Evolutionary conservation across 2,329 filamentous ascomycete species (phyloP).

Genomic region (Calonectria montana): DNA sequence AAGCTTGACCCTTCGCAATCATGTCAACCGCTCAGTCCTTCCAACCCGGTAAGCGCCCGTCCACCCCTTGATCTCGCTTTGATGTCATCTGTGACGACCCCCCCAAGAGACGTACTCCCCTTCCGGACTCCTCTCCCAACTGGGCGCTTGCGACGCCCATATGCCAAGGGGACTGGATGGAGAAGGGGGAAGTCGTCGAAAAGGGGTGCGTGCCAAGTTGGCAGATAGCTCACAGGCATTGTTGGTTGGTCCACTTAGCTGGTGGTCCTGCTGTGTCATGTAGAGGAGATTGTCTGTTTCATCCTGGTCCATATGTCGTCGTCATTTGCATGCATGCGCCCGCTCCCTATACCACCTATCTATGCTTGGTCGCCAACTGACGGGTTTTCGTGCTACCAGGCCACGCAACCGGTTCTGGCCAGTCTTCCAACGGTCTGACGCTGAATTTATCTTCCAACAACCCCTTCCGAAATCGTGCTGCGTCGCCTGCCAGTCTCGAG

Average conservation of each 20-base stretch:
- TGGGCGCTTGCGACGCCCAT: constrained; percentile 36
- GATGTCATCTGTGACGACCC: constrained; percentile 42
- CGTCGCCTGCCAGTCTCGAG: constrained; percentile 63
- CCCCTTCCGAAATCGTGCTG: constrained; percentile 80
- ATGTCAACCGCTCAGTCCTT: constrained; percentile 43
- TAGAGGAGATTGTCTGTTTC: constrained; percentile 48
- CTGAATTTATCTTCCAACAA: constrained; percentile 85
- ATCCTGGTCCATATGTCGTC: constrained; percentile 43
- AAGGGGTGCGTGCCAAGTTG: constrained; percentile 39
- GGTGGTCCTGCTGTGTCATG: constrained; percentile 45
- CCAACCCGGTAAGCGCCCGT: constrained; percentile 43
- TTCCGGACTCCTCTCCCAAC: constrained; percentile 34
- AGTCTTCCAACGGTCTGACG: constrained; percentile 58
- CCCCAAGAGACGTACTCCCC: constrained; percentile 26
- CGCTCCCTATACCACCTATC: constrained; percentile 28
- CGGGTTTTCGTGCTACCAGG: constrained; percentile 40
- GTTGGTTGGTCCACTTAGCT: constrained; percentile 42
- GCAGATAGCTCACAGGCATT: constrained; percentile 36
- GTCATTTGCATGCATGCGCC: constrained; percentile 46
- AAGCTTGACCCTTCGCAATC: constrained; percentile 41
- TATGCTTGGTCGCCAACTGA: constrained; percentile 40
- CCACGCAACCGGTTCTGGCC: constrained; percentile 37
- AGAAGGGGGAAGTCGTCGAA: constrained; percentile 29
- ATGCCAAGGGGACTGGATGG: constrained; percentile 35
- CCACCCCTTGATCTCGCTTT: constrained; percentile 45